Conservation (phyloP, 164 flowering plant genomes). For the Paratinospora sagittata region DNA sequence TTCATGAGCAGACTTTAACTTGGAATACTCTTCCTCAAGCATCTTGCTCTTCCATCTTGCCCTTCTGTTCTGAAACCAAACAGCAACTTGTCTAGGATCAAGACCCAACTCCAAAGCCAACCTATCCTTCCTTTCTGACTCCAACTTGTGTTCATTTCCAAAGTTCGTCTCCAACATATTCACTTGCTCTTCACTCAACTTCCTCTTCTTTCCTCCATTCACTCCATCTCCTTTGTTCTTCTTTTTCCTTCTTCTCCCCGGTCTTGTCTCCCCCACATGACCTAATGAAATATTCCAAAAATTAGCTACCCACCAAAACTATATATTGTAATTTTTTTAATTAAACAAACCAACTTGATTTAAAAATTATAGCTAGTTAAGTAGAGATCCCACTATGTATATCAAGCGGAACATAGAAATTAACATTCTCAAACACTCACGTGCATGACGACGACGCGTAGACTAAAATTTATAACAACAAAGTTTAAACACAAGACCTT, state of each 20-base stretch:
- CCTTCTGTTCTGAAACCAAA: conserved; percentile 76
- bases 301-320: no score
- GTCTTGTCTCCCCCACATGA: conserved; percentile 21
- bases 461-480: no score
- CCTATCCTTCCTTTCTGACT: conserved; percentile 55
- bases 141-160: conserved; percentile 56
- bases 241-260: conserved; percentile 27
- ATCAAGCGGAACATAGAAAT: no score
- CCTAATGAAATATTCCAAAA: no score
- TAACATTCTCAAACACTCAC: no score
- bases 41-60: conserved; percentile 75
- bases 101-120: conserved; percentile 60
- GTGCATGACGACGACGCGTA: no score
- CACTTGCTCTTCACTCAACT: conserved; percentile 52
- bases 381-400: no score
- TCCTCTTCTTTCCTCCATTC: conserved; percentile 40
- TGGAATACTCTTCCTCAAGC: conserved; percentile 53
- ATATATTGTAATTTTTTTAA: no score
- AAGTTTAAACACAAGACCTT: no score
- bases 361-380: no score
- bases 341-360: no score
- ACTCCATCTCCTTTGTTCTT: conserved; percentile 25
- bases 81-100: conserved; percentile 72
- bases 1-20: conserved; percentile 40
- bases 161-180: conserved; percentile 43